Evolutionary conservation across 176 grass and related monocot genomes (phyloP), one percentile per base, ranked within the genome.

Genomic region (Hordeum marinum): DNA sequence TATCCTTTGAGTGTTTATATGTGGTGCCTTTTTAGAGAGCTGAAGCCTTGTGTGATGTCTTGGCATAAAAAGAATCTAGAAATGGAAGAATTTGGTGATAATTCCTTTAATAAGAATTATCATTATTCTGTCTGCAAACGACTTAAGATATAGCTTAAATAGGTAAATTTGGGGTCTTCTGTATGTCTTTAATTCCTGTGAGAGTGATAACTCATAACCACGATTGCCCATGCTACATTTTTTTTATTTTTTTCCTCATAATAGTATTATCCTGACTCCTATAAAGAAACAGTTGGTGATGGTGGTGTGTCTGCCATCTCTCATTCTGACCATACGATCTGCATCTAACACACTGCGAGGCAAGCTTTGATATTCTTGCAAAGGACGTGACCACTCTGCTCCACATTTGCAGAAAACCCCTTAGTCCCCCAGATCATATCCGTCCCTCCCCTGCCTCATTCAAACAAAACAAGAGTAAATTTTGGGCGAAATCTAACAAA

Each of bases 1-100:
- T 95, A 92, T 98, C 93, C 91, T 94, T 78, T 68, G 21, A 88
- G 36, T 11, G 55, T 2, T n/a, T 62, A 67, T 5, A 41, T 42
- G 48, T 52, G 40, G 31, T 48, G 9, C 34, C 24, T 77, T 75
- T 52, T 43, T 54, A 10, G 2, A 79, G 17, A 31, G 63, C 26
- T 2, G 1, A 50, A 21, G 25, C 14, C 11, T 66, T 73, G 5
- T 66, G 11, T 23, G 7, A 31, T 74, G 42, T 48, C 71, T 69
- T 39, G 3, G 34, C 11, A 64, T 15, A n/a, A 57, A 12, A 34
- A 64, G n/a, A 55, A 70, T 12, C 58, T 41, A 43, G 36, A 26
- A 32, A 55, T 26, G 11, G 5, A 11, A 67, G 17, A 83, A 80
- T 55, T 63, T 62, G 15, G 7, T 36, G 31, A n/a, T 73, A 14